Base-by-base conservation (phyloP, 345 rosid species). In the Conringia planisiliqua region DNA sequence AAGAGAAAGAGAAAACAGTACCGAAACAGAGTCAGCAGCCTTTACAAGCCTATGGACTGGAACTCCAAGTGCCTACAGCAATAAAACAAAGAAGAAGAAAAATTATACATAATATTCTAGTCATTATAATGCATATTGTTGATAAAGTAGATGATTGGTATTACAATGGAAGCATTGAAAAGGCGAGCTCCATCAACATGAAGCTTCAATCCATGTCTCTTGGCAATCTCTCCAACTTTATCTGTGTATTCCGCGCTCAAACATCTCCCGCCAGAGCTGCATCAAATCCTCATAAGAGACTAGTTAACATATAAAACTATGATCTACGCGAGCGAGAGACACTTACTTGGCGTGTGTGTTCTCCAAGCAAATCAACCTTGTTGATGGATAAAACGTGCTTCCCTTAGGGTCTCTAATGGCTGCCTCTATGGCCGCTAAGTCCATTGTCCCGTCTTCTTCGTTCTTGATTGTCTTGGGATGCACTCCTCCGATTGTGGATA, bases 181-280 rank as follows among this genome's bases (percentile, higher is more conserved):
- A 95, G 82, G 50, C 96, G 97, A 80, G 98, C 99, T 35, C 99
- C 99, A 1, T 95, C 97, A 5, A 95, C 84, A 75, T 95, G 98
- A 82, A 92, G 94, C 84, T 92, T 90, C 78, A 95, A 50, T 7
- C 97, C 96, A 75, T 95, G 86, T 74, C 87, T 89, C 81, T 81
- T 86, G 2, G 99, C 97, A 16, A 92, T 54, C 77, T 89, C 89
- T 72, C 97, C 96, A 38, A 92, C 97, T 10, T 20, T 75, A 63
- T 92, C 88, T 0, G 84, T 89, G 54, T 92, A 92, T 32, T 90
- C 96, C 56, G 40, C 91, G 20, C 91, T 84, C 74, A 92, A 79
- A 81, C 97, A 92, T 82, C 83, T 87, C 62, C 99, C 99, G 7
- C 99, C 96, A 27, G 81, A 80, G 83, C 99, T 95, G 86, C 77